Percentiles rank a stretch among this genome's conserved stretches.
Conservation (phyloP, 345 rosid species). For the Anastatica hierochuntica region DNA sequence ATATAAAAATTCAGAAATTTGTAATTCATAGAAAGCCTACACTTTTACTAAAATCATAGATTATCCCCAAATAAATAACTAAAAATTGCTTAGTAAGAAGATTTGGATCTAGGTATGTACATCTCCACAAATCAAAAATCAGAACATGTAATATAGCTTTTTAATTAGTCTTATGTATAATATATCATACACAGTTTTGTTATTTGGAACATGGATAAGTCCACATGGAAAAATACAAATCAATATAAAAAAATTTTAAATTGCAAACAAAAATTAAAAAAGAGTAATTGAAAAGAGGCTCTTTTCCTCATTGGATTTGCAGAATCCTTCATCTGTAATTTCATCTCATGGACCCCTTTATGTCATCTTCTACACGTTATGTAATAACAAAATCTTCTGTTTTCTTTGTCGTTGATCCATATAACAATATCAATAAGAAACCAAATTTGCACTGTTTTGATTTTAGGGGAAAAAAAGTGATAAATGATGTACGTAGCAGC, state of each 20-base stretch:
- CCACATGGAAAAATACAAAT: conserved; percentile 20
- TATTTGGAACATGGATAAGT: background rate
- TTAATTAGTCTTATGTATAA: background rate
- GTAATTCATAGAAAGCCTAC: no score
- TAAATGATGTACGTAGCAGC: no score
- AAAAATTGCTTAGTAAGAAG: no score
- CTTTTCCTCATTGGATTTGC: conserved; percentile 14
- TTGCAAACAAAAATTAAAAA: background rate
- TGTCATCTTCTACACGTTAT: conserved; percentile 16
- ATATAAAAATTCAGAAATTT: no score
- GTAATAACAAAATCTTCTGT: conserved; percentile 12
- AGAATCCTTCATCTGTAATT: conserved; percentile 12
- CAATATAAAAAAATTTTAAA: no score
- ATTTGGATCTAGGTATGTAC: no score
- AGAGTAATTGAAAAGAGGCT: conserved; percentile 8
- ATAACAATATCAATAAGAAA: conserved; percentile 7
- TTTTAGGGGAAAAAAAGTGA: no score
- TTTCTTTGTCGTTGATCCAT: conserved; percentile 7
- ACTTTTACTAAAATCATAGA: no score
- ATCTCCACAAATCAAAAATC: no score
- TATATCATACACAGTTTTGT: background rate
- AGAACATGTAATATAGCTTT: background rate
- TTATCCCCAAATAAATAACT: no score
- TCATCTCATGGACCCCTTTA: conserved; percentile 21
- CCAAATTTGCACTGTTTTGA: conserved; percentile 21